Evolutionary conservation across 345 rosid genomes (phyloP).

Genomic region (Moricandia arvensis): DNA sequence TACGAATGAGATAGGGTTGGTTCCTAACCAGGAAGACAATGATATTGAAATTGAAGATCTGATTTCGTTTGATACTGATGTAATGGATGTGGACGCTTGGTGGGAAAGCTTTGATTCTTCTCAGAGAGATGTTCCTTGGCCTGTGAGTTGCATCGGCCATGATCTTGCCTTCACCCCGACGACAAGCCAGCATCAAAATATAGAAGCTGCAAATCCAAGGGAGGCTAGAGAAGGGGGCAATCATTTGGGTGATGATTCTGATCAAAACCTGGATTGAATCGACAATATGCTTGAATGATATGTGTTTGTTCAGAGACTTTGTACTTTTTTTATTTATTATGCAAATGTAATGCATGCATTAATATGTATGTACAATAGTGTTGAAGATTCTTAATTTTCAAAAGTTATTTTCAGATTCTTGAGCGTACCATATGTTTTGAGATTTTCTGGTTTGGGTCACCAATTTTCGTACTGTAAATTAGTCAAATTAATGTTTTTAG

Average conservation of each 20-base stretch:
- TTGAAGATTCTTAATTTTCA: background rate
- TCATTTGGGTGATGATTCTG: background rate
- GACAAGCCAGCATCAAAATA: background rate
- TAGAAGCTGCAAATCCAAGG: background rate
- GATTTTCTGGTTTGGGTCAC: background rate
- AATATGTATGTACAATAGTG: background rate
- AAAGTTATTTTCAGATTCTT: background rate
- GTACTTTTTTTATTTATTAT: too few relatives aligned
- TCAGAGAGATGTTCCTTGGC: background rate
- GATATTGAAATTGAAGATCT: conserved; percentile 2
- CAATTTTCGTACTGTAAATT: background rate
- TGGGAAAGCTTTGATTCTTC: background rate
- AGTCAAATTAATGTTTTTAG: background rate
- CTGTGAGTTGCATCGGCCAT: background rate
- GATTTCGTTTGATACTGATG: background rate
- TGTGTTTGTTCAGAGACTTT: background rate
- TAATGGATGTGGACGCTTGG: background rate
- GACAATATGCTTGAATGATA: background rate
- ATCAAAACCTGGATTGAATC: background rate
- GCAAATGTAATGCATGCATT: too few relatives aligned
- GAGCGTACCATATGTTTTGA: background rate
- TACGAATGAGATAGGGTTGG: background rate
- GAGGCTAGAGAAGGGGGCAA: background rate
- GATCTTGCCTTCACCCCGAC: background rate
- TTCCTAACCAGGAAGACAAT: background rate